A percentile compares a stretch with the other conserved stretches of the same genome.
Conservation (phyloP, 768 basidiomycete genomes). For the Mycena sanguinolenta region DNA sequence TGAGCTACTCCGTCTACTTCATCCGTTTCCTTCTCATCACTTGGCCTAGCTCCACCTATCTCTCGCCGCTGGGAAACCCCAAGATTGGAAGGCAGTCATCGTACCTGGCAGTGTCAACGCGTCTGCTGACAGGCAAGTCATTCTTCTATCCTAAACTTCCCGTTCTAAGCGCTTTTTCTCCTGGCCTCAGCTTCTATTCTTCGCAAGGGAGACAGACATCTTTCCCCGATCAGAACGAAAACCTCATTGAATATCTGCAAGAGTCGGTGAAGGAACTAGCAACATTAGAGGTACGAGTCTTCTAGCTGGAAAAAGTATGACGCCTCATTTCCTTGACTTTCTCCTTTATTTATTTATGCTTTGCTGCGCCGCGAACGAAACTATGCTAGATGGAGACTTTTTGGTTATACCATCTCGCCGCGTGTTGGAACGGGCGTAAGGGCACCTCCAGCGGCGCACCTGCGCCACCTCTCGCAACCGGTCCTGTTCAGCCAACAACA, state of each 20-base stretch:
- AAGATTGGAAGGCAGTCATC: slow-evolving; percentile 51
- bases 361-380: neutral
- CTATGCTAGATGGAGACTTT: slow-evolving; percentile 87
- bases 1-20: slow-evolving; percentile 44
- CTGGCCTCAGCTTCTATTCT: slow-evolving; percentile 77
- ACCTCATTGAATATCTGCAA: slow-evolving; percentile 70
- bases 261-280: slow-evolving; percentile 64
- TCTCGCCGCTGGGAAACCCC: slow-evolving; percentile 60
- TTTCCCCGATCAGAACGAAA: slow-evolving; percentile 80
- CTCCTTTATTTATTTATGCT: slow-evolving; percentile 15
- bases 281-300: slow-evolving; percentile 73
- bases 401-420: slow-evolving; percentile 84
- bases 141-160: slow-evolving; percentile 5
- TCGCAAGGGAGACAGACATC: slow-evolving; percentile 87
- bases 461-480: slow-evolving; percentile 59
- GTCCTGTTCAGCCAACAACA: slow-evolving; percentile 56
- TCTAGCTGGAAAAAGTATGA: slow-evolving; percentile 13
- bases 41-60: slow-evolving; percentile 59
- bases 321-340: slow-evolving; percentile 21
- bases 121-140: slow-evolving; percentile 82
- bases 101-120: slow-evolving; percentile 71
- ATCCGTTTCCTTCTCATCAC: slow-evolving; percentile 21
- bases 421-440: slow-evolving; percentile 62
- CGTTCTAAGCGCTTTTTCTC: slow-evolving; percentile 20
- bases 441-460: slow-evolving; percentile 37